phyloP scores from a whole-genome alignment of 768 basidiomycete genomes.

The Brasilioporus rufonigricans region DNA sequence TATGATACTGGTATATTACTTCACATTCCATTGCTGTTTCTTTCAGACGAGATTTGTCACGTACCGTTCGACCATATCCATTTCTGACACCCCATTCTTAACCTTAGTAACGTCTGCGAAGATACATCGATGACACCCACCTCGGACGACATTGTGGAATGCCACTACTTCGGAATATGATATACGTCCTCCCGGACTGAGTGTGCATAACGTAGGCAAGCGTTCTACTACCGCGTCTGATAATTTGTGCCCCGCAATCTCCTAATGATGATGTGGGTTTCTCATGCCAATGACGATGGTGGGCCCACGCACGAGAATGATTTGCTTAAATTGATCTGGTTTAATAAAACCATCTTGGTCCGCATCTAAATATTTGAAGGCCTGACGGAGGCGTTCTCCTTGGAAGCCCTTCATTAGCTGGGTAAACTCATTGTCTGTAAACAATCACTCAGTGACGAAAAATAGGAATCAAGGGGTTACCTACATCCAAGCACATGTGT shows the following conservation, averaged over 20 bases:
- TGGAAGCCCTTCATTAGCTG: slow-evolving; percentile 99
- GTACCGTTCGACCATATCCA: slow-evolving; percentile 94
- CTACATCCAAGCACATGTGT: slow-evolving; percentile 88
- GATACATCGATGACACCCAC: slow-evolving; percentile 39
- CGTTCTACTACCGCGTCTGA: slow-evolving; percentile 91
- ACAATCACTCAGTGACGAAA: slow-evolving; percentile 6
- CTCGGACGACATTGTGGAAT: slow-evolving; percentile 94
- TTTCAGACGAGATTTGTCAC: not conserved
- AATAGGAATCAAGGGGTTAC: slow-evolving; percentile 27
- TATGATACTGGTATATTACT: slow-evolving; percentile 56
- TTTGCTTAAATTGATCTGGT: slow-evolving; percentile 92
- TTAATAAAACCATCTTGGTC: slow-evolving; percentile 93
- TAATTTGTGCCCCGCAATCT: slow-evolving; percentile 96
- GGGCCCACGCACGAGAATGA: slow-evolving; percentile 72
- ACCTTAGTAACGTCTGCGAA: slow-evolving; percentile 2
- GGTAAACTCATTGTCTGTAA: slow-evolving; percentile 89
- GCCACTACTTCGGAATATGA: slow-evolving; percentile 96
- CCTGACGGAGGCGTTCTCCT: slow-evolving; percentile 95
- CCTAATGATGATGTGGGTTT: slow-evolving; percentile 43
- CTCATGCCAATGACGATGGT: not conserved
- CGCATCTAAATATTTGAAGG: slow-evolving; percentile 87
- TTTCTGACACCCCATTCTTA: slow-evolving; percentile 45
- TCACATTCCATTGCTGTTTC: not conserved
- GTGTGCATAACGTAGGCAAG: slow-evolving; percentile 86
- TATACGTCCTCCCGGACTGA: slow-evolving; percentile 87